Base-by-base conservation (phyloP, 2,329 filamentous ascomycete genomes). In the Cladosporium sp. region DNA sequence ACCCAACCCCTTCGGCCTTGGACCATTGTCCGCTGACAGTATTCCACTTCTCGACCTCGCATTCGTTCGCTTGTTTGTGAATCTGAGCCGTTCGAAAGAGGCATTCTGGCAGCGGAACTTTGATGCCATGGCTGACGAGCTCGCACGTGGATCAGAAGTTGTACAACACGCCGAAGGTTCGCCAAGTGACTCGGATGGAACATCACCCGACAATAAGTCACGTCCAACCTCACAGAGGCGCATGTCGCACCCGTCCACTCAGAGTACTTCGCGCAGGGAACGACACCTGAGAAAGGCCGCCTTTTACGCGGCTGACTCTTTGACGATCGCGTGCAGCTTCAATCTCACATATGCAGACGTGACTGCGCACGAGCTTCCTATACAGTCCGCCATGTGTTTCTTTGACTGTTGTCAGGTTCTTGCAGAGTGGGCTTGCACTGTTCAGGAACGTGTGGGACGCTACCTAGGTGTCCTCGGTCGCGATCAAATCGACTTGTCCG, bases 371-470 rank as follows among this genome's bases (percentile, higher is more conserved):
- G 91, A 97, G 69, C 80, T 97, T 12, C 91, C 94, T 0, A 83
- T 96, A 37, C 93, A 96, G 70, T 91, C 90, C 13, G 90, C 91
- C 1, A 86, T 97, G 79, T 97, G 93, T 72, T 87, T 89, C 4
- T 95, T 96, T 67, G 93, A 97, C 69, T 97, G 93, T 68, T 89
- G 90, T 2, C 92, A 97, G 69, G 91, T 97, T 1, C 82, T 99
- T 32, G 91, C 91, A 0, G 93, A 97, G 73, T 99, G 93, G 93
- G 83, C 94, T 39, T 89, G 90, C 4, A 94, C 91, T 1, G 84
- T 97, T 3, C 94, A 99, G 72, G 92, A 97, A 68, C 88, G 94
- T 8, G 89, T 97, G n/a, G 93, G 93, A 0, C 85, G 86, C 4
- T 96, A 94, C 66, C 74, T 97, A 5, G 93, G 93, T 4, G 85